These are phyloP conservation scores for Candida pseudofarinosa DNA, from an alignment of 805 yeast genomes.

Conservation along the genomic window DNA sequence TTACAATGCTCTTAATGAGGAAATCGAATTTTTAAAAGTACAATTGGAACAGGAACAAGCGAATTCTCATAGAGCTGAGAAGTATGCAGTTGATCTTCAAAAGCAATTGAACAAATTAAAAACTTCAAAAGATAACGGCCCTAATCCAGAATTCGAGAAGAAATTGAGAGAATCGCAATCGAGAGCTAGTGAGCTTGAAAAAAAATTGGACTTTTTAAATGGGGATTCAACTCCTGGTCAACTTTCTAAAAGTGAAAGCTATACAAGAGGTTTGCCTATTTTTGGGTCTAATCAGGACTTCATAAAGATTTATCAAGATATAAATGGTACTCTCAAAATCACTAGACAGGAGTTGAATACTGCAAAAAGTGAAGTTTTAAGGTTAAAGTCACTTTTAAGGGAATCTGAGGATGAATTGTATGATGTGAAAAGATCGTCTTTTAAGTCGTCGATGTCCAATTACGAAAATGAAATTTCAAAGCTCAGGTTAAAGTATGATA, in stretches of 20 bases:
- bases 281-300: conserved; percentile 38
- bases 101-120: conserved; percentile 40
- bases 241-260: conserved; percentile 32
- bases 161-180: conserved; percentile 33
- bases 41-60: conserved; percentile 50
- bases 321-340: conserved; percentile 39
- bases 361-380: conserved; percentile 39
- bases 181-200: conserved; percentile 31
- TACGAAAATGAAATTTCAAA: conserved; percentile 41
- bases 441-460: conserved; percentile 33
- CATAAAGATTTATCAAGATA: conserved; percentile 47
- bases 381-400: conserved; percentile 38
- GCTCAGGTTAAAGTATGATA: conserved; percentile 54
- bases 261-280: conserved; percentile 21
- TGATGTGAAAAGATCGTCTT: conserved; percentile 37
- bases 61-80: conserved; percentile 49
- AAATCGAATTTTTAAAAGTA: conserved; percentile 45
- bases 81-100: conserved; percentile 41
- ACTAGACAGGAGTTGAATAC: conserved; percentile 41
- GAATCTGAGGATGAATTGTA: conserved; percentile 43
- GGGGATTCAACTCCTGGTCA: conserved; percentile 8
- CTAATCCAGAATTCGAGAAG: conserved; percentile 31
- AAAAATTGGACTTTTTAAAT: conserved; percentile 19
- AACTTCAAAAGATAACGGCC: conserved; percentile 35
- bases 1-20: conserved; percentile 25